Percentiles rank a stretch among this genome's conserved stretches.
Conservation (phyloP, 2,329 filamentous ascomycete species). For the Septoria petroselini region DNA sequence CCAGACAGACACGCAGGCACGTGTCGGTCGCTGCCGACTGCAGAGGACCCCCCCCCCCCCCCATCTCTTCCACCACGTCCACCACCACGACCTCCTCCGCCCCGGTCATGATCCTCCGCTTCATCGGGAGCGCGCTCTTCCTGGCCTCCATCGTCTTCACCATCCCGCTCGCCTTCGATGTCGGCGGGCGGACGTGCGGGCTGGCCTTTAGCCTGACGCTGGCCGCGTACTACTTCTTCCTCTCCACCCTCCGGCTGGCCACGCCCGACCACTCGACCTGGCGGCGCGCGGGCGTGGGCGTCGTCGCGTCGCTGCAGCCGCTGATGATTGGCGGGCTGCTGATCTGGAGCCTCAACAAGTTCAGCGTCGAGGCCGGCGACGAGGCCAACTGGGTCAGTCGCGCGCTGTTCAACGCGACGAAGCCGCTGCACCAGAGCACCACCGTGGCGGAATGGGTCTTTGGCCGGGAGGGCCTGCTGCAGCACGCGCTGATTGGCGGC, state of each 20-base stretch:
- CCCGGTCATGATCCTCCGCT: slow-evolving; percentile 44
- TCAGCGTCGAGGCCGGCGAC: slow-evolving; percentile 81
- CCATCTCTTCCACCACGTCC: slow-evolving; percentile 20
- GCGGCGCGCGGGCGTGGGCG: slow-evolving; percentile 65
- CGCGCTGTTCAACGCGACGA: slow-evolving; percentile 42
- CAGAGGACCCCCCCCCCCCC: no score
- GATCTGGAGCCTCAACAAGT: slow-evolving; percentile 94
- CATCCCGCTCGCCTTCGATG: slow-evolving; percentile 95
- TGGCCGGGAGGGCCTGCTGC: slow-evolving; percentile 77
- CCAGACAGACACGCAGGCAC: background rate
- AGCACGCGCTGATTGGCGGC: slow-evolving; percentile 73
- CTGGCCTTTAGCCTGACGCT: slow-evolving; percentile 89
- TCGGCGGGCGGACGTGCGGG: slow-evolving; percentile 89
- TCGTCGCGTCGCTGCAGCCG: slow-evolving; percentile 78
- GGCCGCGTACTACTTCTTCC: slow-evolving; percentile 85
- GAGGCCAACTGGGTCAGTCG: slow-evolving; percentile 72
- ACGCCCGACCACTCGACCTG: slow-evolving; percentile 77
- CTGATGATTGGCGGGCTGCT: slow-evolving; percentile 78
- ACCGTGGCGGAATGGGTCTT: slow-evolving; percentile 81
- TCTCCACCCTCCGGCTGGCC: slow-evolving; percentile 73
- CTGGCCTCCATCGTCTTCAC: slow-evolving; percentile 90
- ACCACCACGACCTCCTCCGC: slow-evolving; percentile 14
- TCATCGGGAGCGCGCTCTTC: slow-evolving; percentile 59
- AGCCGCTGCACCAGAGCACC: slow-evolving; percentile 48
- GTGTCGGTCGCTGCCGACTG: no score